These are phyloP conservation scores for Aspergillus carbonarius DNA, from an alignment of 2,329 filamentous ascomycete genomes.

Conservation along the genomic window DNA sequence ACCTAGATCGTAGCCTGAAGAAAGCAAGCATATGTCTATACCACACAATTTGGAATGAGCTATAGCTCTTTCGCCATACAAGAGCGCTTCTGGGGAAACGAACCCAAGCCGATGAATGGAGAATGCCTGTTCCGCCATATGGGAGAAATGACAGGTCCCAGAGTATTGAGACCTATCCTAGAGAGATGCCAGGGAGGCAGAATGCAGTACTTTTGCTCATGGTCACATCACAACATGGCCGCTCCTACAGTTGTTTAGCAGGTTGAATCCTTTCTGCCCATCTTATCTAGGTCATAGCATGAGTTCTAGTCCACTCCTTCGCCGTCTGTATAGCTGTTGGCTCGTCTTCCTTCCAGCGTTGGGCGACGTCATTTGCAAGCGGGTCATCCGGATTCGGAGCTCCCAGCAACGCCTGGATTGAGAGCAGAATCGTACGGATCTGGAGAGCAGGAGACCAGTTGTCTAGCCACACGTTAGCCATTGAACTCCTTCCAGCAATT, in stretches of 20 bases:
- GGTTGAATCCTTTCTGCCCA: constrained; percentile 6
- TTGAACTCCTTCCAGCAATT: not conserved
- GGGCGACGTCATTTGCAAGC: constrained; percentile 95
- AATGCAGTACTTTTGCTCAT: constrained; percentile 27
- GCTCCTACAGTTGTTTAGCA: constrained; percentile 16
- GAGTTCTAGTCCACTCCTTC: constrained; percentile 84
- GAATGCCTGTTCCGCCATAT: constrained; percentile 4
- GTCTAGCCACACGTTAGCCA: constrained; percentile 54
- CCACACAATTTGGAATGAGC: not conserved
- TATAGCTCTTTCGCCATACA: not conserved
- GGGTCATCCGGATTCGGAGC: constrained; percentile 98
- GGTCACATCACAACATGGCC: constrained; percentile 32
- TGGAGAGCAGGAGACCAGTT: constrained; percentile 99
- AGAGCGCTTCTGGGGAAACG: not conserved
- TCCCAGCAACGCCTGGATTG: constrained; percentile 92
- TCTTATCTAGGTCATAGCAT: constrained; percentile 59
- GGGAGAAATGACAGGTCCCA: constrained; percentile 4
- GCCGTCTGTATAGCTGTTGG: constrained; percentile 88
- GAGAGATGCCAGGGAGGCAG: constrained; percentile 17
- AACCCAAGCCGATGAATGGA: not conserved
- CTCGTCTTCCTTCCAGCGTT: constrained; percentile 97
- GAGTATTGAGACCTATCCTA: constrained; percentile 12
- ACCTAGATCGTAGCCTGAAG: not conserved
- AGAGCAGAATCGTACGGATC: constrained; percentile 97
- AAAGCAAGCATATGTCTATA: not conserved